Conservation (phyloP, 1,284 basidiomycete genomes). For the Macrocystidia cucumis region DNA sequence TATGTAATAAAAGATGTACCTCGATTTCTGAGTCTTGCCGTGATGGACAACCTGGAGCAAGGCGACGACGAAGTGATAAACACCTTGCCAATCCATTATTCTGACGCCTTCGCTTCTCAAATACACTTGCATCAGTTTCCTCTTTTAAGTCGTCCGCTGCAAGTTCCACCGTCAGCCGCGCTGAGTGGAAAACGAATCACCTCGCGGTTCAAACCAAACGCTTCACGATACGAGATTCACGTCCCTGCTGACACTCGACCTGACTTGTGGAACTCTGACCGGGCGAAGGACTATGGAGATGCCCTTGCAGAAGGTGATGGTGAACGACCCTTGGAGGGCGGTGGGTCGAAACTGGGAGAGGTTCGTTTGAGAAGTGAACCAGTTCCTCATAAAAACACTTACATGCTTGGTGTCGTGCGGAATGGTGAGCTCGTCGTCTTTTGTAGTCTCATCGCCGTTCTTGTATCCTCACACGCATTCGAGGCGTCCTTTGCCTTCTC, state of each 20-base stretch:
- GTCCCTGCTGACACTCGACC: conserved; percentile 67
- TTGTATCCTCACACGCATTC: conserved; percentile 1
- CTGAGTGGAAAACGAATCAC: conserved; percentile 67
- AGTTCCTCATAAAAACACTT: conserved; percentile 50
- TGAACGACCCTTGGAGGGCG: conserved; percentile 63
- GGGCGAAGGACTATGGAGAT: conserved; percentile 52
- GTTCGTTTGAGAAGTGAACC: conserved; percentile 66
- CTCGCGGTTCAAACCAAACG: conserved; percentile 59
- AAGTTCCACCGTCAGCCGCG: conserved; percentile 64
- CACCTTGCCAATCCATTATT: conserved; percentile 63
- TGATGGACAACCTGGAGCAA: conserved; percentile 28
- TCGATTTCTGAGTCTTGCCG: conserved; percentile 9
- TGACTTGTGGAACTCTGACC: conserved; percentile 72
- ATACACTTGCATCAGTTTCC: conserved; percentile 76
- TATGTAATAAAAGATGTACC: not conserved
- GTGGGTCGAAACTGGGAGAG: conserved; percentile 56
- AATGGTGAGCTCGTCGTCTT: conserved; percentile 40
- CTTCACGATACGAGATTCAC: conserved; percentile 63
- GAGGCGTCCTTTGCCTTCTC: conserved; percentile 71
- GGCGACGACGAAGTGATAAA: conserved; percentile 52
- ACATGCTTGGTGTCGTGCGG: conserved; percentile 68
- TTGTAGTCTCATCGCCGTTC: not conserved
- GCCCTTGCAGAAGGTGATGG: conserved; percentile 64
- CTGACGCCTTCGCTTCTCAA: conserved; percentile 49
- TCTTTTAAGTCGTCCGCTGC: conserved; percentile 61